Conservation (phyloP, 2,329 filamentous ascomycete species). For the Mollisia scopiformis region DNA sequence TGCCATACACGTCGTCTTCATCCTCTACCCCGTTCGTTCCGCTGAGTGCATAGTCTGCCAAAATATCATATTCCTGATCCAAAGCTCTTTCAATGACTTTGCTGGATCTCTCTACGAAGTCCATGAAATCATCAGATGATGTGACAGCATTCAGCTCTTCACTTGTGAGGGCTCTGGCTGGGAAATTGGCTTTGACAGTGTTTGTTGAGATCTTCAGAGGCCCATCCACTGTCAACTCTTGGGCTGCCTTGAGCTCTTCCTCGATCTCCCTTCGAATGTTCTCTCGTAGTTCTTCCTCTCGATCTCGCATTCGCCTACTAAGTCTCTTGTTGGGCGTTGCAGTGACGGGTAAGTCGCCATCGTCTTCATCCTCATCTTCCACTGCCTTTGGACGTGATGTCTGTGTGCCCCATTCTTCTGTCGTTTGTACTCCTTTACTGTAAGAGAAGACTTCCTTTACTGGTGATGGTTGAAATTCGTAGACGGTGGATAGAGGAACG, state of each 20-base stretch:
- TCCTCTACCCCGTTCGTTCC: conserved; percentile 73
- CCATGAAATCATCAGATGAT: conserved; percentile 88
- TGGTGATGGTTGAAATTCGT: conserved; percentile 77
- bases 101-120: conserved; percentile 93
- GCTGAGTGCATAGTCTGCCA: conserved; percentile 90
- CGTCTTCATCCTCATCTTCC: conserved; percentile 66
- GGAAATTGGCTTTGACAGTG: conserved; percentile 60
- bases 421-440: conserved; percentile 94
- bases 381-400: conserved; percentile 55
- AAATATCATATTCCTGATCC: conserved; percentile 94
- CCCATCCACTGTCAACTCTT: conserved; percentile 59
- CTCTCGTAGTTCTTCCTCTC: conserved; percentile 86
- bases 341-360: conserved; percentile 56
- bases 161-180: conserved; percentile 74
- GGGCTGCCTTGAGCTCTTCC: conserved; percentile 80
- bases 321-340: conserved; percentile 71
- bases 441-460: conserved; percentile 90
- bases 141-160: conserved; percentile 92
- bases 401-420: conserved; percentile 68
- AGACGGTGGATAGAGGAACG: conserved; percentile 73
- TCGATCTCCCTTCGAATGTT: conserved; percentile 88
- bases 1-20: conserved; percentile 77
- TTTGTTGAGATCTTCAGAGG: conserved; percentile 50
- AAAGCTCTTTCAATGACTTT: conserved; percentile 96
- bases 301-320: conserved; percentile 77